phyloP scores from a whole-genome alignment of 2,329 filamentous ascomycete species.

The Leptodontidium sp. region DNA sequence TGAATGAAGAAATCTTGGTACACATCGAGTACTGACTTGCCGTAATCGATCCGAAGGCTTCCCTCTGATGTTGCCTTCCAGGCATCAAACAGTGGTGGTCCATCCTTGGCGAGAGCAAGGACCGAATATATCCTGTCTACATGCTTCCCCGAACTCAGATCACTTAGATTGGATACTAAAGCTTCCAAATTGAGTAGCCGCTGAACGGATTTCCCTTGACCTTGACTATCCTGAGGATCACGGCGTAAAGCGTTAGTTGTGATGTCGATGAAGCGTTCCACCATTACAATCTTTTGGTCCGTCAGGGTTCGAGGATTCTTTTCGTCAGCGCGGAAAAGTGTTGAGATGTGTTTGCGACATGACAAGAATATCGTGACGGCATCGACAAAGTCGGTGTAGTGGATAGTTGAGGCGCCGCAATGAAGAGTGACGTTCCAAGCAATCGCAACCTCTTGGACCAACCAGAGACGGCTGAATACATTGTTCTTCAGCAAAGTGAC shows the following conservation, averaged over 20 bases:
- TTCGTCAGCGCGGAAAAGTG: constrained; percentile 14
- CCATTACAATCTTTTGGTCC: constrained; percentile 26
- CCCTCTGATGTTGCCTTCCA: neutral
- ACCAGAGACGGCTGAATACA: constrained; percentile 32
- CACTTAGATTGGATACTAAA: constrained; percentile 23
- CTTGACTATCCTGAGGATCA: too few species aligned
- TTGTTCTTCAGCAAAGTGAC: constrained; percentile 26
- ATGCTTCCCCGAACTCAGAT: constrained; percentile 20
- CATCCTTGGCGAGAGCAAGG: constrained; percentile 28
- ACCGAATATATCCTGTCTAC: constrained; percentile 31
- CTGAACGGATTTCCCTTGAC: neutral
- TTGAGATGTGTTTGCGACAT: constrained; percentile 17
- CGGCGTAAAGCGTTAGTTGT: constrained; percentile 27
- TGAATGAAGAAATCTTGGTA: constrained; percentile 30
- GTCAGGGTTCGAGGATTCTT: constrained; percentile 21
- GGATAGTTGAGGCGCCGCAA: constrained; percentile 44
- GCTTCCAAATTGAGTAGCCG: constrained; percentile 28
- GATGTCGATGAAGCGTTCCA: constrained; percentile 32
- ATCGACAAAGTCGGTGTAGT: constrained; percentile 32
- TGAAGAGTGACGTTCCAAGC: constrained; percentile 27
- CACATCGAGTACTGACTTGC: constrained; percentile 14
- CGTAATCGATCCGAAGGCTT: constrained; percentile 23
- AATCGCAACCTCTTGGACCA: constrained; percentile 35
- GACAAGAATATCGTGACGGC: constrained; percentile 32
- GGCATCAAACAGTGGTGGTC: constrained; percentile 10